Base-by-base conservation (phyloP, 176 grass and related monocot genomes). In the Musa troglodytarum region DNA sequence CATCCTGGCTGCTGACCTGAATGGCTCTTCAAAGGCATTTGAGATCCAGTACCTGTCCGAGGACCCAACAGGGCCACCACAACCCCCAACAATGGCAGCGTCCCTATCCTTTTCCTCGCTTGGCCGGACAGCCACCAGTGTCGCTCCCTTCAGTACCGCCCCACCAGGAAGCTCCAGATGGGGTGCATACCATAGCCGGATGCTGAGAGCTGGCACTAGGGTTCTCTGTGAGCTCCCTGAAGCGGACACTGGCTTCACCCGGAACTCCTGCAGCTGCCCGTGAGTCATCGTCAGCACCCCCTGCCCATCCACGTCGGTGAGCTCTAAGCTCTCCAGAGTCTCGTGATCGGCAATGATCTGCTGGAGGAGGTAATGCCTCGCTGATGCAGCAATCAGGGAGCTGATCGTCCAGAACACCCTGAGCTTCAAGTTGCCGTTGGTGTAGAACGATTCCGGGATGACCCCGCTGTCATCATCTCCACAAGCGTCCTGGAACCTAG, bases 371-470 rank as follows among this genome's bases (percentile, higher is more conserved):
- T 90, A 96, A 74, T 96, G 93, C 21, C 89, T 74, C 1, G 89
- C 82, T 0, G 89, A 87, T 0, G 89, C 93, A 0, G 89, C 93
- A 58, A 96, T 92, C 58, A 96, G 23, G 20, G 89, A 89, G 78
- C 93, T 96, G 76, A 96, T 96, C 1, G 93, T 88, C 93, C 93
- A 96, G 1, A 96, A 76, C 10, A 96, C 85, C 51, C 93, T 80
- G 56, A 86, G 83, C 74, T 90, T 96, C 61, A 96, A 68, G 2
- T 74, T 84, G 14, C 82, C 87, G 11, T 86, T 76, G 8, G 84
- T 86, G 75, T 89, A 87, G 80, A 88, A 92, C 1, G 93, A 92
- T 51, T 86, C 85, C 7, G 85, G 89, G 15, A 88, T 92, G 58
- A n/a, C 88, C 74, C 86, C 89, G 6, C 66, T 77, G 16, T 88